A percentile compares a stretch with the other conserved stretches of the same genome.
phyloP scores from a whole-genome alignment of 306 rosid genomes.

The Calophaca sinica region DNA sequence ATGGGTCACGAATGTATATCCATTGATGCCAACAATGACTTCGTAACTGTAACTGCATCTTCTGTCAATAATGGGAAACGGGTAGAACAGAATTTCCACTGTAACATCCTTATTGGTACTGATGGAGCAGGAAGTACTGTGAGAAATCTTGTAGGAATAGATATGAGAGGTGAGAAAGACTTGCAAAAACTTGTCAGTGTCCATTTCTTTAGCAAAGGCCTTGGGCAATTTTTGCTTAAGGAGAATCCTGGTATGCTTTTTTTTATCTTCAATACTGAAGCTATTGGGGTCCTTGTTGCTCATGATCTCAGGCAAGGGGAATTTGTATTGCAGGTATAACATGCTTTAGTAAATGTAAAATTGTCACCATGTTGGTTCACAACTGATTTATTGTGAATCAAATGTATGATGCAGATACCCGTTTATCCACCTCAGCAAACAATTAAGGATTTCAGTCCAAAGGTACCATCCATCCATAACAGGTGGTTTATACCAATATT shows the following conservation, averaged over 20 bases:
- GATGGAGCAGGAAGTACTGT: constrained; percentile 95
- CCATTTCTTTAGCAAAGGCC: constrained; percentile 86
- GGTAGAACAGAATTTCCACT: constrained; percentile 61
- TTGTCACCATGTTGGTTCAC: constrained; percentile 15
- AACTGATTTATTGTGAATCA: constrained; percentile 41
- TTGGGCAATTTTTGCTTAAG: constrained; percentile 84
- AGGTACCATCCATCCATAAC: constrained; percentile 62
- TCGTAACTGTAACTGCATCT: constrained; percentile 66
- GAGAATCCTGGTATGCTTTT: constrained; percentile 97
- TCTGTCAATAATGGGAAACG: constrained; percentile 60
- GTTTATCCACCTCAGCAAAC: constrained; percentile 97
- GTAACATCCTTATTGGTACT: constrained; percentile 77
- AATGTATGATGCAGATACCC: constrained; percentile 68
- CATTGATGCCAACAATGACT: constrained; percentile 58
- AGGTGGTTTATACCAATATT: constrained; percentile 6
- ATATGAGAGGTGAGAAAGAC: constrained; percentile 85
- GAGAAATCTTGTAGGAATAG: constrained; percentile 77
- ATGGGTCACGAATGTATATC: constrained; percentile 86
- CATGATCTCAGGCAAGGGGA: constrained; percentile 97
- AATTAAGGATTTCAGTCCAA: constrained; percentile 69
- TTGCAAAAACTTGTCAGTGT: constrained; percentile 89
- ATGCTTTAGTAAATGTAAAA: constrained; percentile 30
- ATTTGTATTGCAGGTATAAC: constrained; percentile 89
- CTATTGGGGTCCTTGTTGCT: constrained; percentile 95
- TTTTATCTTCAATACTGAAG: constrained; percentile 87